These are phyloP conservation scores for Didymella segeticola DNA, from an alignment of 2,329 filamentous ascomycete species.

Conservation along the genomic window DNA sequence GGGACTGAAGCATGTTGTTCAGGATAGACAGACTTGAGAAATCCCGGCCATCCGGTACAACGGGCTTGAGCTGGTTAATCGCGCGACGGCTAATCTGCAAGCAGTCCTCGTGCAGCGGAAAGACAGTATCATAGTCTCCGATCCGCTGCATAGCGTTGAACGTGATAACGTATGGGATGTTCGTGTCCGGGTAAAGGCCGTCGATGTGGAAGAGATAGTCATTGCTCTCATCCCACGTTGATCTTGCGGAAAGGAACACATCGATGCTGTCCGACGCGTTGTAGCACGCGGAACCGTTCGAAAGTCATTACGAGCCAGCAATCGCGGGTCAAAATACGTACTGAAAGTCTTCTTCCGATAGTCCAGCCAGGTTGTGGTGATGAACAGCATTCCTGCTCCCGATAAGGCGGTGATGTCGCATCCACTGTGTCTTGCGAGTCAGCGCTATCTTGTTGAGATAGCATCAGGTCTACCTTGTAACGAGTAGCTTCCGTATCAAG, in stretches of 20 bases:
- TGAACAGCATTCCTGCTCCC: conserved; percentile 15
- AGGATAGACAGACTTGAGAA: conserved; percentile 16
- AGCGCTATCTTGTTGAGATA: neutral
- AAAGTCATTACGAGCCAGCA: neutral
- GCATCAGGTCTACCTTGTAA: conserved; percentile 15
- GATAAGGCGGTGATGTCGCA: conserved; percentile 31
- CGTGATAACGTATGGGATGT: conserved; percentile 6
- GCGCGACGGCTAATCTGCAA: conserved; percentile 28
- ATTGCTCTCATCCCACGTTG: conserved; percentile 20
- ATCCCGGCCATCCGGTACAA: neutral
- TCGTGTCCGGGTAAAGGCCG: conserved; percentile 14
- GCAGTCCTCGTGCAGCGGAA: conserved; percentile 36
- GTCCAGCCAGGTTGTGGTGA: conserved; percentile 7
- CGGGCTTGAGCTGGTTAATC: conserved; percentile 15
- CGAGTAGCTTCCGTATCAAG: conserved; percentile 25
- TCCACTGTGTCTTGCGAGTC: conserved; percentile 27
- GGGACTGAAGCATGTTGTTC: conserved; percentile 21
- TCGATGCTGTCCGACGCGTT: conserved; percentile 16
- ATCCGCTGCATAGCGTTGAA: conserved; percentile 25
- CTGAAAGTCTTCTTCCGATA: conserved; percentile 13
- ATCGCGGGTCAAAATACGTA: neutral
- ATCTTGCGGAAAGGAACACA: conserved; percentile 30
- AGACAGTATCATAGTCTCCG: conserved; percentile 20
- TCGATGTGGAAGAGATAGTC: conserved; percentile 25
- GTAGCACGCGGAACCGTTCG: conserved; percentile 2